Evolutionary conservation across 1,284 basidiomycete species (phyloP), one percentile per base, ranked within the genome.

Genomic region (Omphalotus olearius): DNA sequence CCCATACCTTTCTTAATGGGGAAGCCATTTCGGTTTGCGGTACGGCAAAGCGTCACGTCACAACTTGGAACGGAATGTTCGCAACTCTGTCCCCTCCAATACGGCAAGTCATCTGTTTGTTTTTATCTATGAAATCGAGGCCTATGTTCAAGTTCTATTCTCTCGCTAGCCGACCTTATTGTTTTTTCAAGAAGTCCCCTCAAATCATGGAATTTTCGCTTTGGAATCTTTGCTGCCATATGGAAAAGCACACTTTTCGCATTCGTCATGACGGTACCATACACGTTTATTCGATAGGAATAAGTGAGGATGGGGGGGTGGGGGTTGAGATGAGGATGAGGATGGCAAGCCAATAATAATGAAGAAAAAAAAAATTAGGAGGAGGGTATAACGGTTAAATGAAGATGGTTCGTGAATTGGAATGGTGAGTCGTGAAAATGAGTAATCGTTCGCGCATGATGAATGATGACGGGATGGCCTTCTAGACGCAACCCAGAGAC

Each of bases 371-470:
- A 35, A 42, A 43, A 50, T 50, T 14, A 43, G 48, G n/a, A 43
- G 40, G 39, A 36, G 40, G 23, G 43, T n/a, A 10, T 30, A 20
- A 38, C 39, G 45, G 41, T 35, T 38, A 43, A 46, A 46, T 39
- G 38, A 38, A 44, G 28, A 51, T 37, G 17, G 41, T 49, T 56
- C 54, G 47, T 53, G 39, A 55, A 40, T 36, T 33, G 47, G 45
- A 52, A 51, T 48, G 46, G 51, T 42, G 41, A 56, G 54, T 52
- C 51, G 47, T 56, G 36, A 53, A 44, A 45, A 45, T 17, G 37
- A 51, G 41, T 55, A 56, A 50, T 50, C 46, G 49, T 43, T 56
- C 51, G 54, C 54, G 51, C 54, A 44, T 56, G 47, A 53, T 37
- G 45, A 45, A 50, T 41, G 30, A 52, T 53, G 40, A 36, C 25